Evolutionary conservation across 2,329 filamentous ascomycete genomes (phyloP).

Genomic region (Diaporthe longicolla): DNA sequence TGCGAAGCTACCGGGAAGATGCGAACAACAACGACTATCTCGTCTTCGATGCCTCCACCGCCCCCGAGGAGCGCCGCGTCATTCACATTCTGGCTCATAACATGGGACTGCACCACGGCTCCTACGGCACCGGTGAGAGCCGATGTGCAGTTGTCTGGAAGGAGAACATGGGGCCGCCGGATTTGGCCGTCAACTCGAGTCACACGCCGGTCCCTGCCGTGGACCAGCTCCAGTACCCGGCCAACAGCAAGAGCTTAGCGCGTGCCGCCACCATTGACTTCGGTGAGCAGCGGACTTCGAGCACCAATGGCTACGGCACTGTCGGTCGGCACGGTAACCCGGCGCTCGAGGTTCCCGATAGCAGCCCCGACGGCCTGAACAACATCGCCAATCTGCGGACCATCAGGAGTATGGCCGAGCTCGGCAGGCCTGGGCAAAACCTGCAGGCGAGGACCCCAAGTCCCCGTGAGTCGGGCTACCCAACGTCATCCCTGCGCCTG

Average conservation of each 20-base stretch:
- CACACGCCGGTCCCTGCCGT: constrained; percentile 57
- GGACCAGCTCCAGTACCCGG: constrained; percentile 42
- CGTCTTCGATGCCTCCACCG: constrained; percentile 85
- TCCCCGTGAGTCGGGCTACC: constrained; percentile 40
- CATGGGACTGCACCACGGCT: constrained; percentile 92
- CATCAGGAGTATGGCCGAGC: constrained; percentile 96
- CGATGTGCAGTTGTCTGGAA: constrained; percentile 58
- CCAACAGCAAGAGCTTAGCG: constrained; percentile 85
- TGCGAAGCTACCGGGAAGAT: constrained; percentile 55
- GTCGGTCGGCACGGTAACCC: constrained; percentile 82
- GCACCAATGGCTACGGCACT: constrained; percentile 77
- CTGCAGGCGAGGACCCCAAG: constrained; percentile 41
- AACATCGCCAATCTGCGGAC: constrained; percentile 87
- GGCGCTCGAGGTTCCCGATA: constrained; percentile 85
- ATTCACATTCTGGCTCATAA: constrained; percentile 96
- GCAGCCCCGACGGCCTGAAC: constrained; percentile 75
- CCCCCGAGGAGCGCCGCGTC: constrained; percentile 87
- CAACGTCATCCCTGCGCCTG: constrained; percentile 39
- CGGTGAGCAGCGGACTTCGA: constrained; percentile 77
- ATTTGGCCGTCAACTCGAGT: constrained; percentile 88
- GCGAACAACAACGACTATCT: constrained; percentile 76
- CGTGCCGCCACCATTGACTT: constrained; percentile 98
- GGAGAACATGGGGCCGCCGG: constrained; percentile 41
- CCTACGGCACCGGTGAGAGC: constrained; percentile 88
- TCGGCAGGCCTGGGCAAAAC: constrained; percentile 55